phyloP scores from a whole-genome alignment of 768 basidiomycete genomes.

The Naganishia vishniacii region DNA sequence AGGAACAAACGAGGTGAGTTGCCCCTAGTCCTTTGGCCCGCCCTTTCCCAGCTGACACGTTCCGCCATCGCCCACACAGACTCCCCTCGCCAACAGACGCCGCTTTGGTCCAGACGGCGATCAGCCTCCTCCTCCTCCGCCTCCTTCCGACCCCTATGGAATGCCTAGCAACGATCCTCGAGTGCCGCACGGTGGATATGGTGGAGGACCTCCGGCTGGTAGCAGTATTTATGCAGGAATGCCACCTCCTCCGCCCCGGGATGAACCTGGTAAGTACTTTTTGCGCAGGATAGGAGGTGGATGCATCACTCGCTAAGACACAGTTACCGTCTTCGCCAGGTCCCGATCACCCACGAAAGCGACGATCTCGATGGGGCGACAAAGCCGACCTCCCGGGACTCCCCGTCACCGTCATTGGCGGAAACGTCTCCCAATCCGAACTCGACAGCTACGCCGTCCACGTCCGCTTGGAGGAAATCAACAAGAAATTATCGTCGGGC shows the following conservation, averaged over 20 bases:
- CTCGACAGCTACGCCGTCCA: conserved; percentile 97
- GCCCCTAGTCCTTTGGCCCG: neutral
- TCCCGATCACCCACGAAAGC: conserved; percentile 82
- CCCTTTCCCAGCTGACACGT: conserved; percentile 28
- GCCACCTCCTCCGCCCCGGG: conserved; percentile 64
- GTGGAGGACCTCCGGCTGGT: conserved; percentile 46
- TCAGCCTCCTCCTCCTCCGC: conserved; percentile 77
- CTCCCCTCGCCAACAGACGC: conserved; percentile 76
- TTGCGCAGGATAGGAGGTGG: neutral
- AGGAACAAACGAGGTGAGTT: conserved; percentile 80
- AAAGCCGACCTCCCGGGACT: conserved; percentile 76
- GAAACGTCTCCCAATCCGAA: conserved; percentile 83
- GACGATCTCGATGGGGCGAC: conserved; percentile 96
- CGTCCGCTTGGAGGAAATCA: conserved; percentile 92
- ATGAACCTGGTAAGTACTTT: conserved; percentile 67
- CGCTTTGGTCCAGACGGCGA: conserved; percentile 85
- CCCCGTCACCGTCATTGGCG: conserved; percentile 81
- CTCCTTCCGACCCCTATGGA: conserved; percentile 56
- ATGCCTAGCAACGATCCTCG: conserved; percentile 29
- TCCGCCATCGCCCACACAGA: conserved; percentile 52
- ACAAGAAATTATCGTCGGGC: conserved; percentile 84
- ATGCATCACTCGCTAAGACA: neutral
- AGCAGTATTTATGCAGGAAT: conserved; percentile 52
- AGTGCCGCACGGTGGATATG: conserved; percentile 37
- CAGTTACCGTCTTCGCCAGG: no score